These are phyloP conservation scores for Plectranthus barbatus DNA, from an alignment of 257 asterid genomes.

Conservation along the genomic window DNA sequence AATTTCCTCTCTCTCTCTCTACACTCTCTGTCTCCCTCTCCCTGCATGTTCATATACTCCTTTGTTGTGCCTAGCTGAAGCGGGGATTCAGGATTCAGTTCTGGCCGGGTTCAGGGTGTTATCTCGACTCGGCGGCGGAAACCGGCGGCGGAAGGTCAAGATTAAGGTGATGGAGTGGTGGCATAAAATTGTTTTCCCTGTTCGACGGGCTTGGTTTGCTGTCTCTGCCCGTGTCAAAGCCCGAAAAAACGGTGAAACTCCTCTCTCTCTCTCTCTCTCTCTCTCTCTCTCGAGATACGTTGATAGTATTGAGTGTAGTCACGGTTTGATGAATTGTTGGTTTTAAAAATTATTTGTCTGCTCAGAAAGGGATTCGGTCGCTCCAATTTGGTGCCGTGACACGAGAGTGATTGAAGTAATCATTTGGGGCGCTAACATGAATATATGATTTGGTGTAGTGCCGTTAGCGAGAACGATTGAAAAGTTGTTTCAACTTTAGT, in stretches of 20 bases:
- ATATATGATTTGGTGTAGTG: neutral
- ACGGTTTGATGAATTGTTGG: too few species aligned
- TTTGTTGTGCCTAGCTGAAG: neutral
- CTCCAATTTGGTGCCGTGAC: too few species aligned
- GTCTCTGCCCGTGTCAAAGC: conserved; percentile 59
- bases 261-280: neutral
- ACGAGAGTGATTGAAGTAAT: neutral
- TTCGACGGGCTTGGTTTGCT: conserved; percentile 58
- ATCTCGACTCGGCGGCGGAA: conserved; percentile 50
- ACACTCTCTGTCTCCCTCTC: neutral
- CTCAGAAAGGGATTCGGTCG: neutral
- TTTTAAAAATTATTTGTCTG: neutral
- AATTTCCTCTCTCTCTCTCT: conserved; percentile 7
- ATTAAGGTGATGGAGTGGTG: conserved; percentile 61
- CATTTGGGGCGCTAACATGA: neutral
- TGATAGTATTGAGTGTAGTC: too few species aligned
- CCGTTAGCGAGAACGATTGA: neutral
- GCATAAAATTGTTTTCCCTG: conserved; percentile 74
- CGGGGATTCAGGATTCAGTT: conserved; percentile 16
- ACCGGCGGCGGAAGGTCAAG: conserved; percentile 49
- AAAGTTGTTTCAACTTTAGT: neutral
- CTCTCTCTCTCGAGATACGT: too few species aligned
- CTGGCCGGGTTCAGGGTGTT: conserved; percentile 68
- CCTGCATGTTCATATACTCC: conserved; percentile 3
- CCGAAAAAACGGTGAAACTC: conserved; percentile 48